phyloP scores from a whole-genome alignment of 768 basidiomycete genomes.

The Boletales sp. region DNA sequence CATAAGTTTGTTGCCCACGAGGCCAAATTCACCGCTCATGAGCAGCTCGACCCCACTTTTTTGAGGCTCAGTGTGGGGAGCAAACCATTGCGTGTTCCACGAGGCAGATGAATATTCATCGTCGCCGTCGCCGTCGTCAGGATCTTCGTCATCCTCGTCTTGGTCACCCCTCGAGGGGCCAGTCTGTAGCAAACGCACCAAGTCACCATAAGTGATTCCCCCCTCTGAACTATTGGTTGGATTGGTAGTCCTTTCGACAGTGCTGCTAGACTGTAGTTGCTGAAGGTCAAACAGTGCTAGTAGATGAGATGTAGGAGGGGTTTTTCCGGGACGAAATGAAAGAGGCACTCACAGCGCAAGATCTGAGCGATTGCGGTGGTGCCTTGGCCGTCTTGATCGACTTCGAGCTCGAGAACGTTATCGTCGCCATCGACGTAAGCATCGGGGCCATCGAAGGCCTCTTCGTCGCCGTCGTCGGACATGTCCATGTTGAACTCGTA shows the following conservation, averaged over 20 bases:
- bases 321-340: neutral
- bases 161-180: constrained; percentile 24
- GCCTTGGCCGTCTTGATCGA: constrained; percentile 16
- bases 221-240: neutral
- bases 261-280: constrained; percentile 14
- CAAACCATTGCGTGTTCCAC: constrained; percentile 33
- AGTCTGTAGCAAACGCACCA: constrained; percentile 20
- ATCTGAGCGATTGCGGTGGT: constrained; percentile 23
- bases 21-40: constrained; percentile 77
- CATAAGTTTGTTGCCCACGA: constrained; percentile 49
- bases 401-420: constrained; percentile 33
- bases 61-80: constrained; percentile 54
- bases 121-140: constrained; percentile 35
- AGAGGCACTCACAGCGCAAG: constrained; percentile 24
- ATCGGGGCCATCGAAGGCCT: constrained; percentile 33
- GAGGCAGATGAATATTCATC: constrained; percentile 22
- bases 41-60: constrained; percentile 61
- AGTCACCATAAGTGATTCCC: constrained; percentile 22
- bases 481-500: constrained; percentile 20
- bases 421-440: constrained; percentile 34
- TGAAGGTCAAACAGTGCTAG: constrained; percentile 30
- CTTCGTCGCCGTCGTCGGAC: constrained; percentile 31
- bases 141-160: constrained; percentile 41
- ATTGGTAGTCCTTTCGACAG: constrained; percentile 7
- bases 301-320: constrained; percentile 2